Evolutionary conservation across 2,329 filamentous ascomycete species (phyloP).

Genomic region (Ophiosphaerella narmari): DNA sequence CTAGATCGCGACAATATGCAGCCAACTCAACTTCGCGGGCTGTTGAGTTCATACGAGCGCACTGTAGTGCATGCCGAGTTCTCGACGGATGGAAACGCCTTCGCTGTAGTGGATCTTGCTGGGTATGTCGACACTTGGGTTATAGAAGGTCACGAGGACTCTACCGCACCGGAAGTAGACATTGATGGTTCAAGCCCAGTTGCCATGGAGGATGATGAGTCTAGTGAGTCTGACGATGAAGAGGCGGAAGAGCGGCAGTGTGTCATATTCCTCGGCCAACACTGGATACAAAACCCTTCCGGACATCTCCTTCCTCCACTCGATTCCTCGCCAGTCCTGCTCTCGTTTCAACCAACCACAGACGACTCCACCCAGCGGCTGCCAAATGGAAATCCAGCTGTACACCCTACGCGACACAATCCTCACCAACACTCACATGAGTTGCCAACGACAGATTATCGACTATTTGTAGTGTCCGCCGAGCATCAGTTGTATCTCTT

Average conservation of each 20-base stretch:
- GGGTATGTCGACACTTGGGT: conserved; percentile 90
- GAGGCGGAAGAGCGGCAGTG: conserved; percentile 53
- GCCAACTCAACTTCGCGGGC: conserved; percentile 59
- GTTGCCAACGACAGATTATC: conserved; percentile 58
- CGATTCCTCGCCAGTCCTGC: conserved; percentile 51
- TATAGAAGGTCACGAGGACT: conserved; percentile 63
- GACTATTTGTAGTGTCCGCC: conserved; percentile 65
- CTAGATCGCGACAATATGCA: conserved; percentile 32
- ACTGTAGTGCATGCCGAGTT: conserved; percentile 77
- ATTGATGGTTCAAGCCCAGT: conserved; percentile 38
- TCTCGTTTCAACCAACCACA: conserved; percentile 52
- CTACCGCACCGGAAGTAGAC: conserved; percentile 49
- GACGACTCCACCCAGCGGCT: conserved; percentile 25
- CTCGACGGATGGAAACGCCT: conserved; percentile 76
- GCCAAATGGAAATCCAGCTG: conserved; percentile 53
- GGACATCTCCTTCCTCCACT: conserved; percentile 56
- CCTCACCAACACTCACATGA: conserved; percentile 61
- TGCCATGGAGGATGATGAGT: conserved; percentile 38
- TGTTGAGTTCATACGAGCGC: conserved; percentile 76
- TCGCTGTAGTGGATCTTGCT: conserved; percentile 79
- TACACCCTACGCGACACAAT: conserved; percentile 56
- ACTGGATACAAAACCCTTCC: conserved; percentile 77
- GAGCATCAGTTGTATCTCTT: conserved; percentile 76
- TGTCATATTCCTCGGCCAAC: conserved; percentile 61
- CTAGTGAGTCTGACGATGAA: conserved; percentile 47